Conservation (phyloP, 2,329 filamentous ascomycete species). For the Dactylellina cionopaga region DNA sequence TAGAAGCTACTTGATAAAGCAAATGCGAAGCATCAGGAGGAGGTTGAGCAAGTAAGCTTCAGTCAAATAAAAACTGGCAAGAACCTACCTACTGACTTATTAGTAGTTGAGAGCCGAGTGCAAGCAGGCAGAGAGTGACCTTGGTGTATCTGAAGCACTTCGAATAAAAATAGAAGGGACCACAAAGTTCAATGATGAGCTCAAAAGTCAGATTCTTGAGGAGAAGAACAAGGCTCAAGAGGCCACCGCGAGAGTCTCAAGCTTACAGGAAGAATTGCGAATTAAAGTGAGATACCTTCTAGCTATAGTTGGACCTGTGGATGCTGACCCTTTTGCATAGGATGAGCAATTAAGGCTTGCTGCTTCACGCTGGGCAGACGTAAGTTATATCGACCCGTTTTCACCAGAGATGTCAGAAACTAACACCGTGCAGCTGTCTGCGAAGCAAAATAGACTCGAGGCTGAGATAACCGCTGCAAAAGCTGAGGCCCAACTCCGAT, state of each 20-base stretch:
- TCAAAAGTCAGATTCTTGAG: not conserved
- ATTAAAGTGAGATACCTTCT: conserved; percentile 1
- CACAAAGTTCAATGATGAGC: not conserved
- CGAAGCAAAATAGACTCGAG: conserved; percentile 3
- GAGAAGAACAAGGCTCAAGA: conserved; percentile 2
- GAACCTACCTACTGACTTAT: not conserved
- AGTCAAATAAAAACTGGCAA: not conserved
- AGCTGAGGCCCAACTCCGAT: conserved; percentile 10
- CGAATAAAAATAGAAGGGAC: not conserved
- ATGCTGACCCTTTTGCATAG: conserved; percentile 9
- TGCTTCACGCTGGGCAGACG: conserved; percentile 18
- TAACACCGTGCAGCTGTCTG: conserved; percentile 21
- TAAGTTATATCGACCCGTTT: not conserved
- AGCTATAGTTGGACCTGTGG: not conserved
- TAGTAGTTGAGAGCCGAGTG: conserved; percentile 5
- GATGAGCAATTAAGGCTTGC: conserved; percentile 25
- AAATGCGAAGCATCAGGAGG: not conserved
- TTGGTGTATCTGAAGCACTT: not conserved
- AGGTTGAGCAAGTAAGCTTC: not conserved
- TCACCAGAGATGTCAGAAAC: too few species aligned
- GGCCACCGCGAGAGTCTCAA: not conserved
- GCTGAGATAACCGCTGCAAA: not conserved
- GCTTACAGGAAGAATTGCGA: conserved; percentile 1
- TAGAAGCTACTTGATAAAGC: conserved; percentile 1
- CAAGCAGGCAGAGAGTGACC: not conserved